Base-by-base conservation (phyloP, 2,329 filamentous ascomycete species). In the Mycogone perniciosa region DNA sequence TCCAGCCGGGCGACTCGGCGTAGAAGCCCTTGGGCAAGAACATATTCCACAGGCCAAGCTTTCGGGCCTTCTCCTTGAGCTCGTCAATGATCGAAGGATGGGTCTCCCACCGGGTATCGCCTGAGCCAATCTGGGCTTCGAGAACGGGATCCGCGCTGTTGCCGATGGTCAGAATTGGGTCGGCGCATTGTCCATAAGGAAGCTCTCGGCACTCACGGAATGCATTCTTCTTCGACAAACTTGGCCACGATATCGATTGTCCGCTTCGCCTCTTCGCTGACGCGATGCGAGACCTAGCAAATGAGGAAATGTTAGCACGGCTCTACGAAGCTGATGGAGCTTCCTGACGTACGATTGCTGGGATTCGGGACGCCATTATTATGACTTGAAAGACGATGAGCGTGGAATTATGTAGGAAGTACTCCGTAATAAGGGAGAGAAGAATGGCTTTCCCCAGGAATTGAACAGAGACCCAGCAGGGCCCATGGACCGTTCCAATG, bases 151-250 rank as follows among this genome's bases (percentile, higher is more conserved):
- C 92, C 67, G 89, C 88, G 54, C 81, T 85, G 57, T 34, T 9
- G 29, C 44, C 4, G 47, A 2, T 27, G 30, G 46, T 50, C 20
- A 20, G 20, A 20, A 20, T 3, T 20, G 20, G 20, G 20, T 20
- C 57, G 51, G 57, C 56, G 34, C 13, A 31, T 52, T n/a, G 27
- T 44, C 9, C 10, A 13, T 33, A 37, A 9, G 13, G 34, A 31
- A n/a, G 20, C 7, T 35, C 33, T 35, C 38, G 7, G n/a, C 7
- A 35, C 80, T 72, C 67, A 84, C 81, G 86, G 87, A 59, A 90
- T 85, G 68, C 88, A 99, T 76, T 96, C 91, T 71, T 96, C 91
- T 67, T 97, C 88, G 60, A 99, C 93, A 63, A 99, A 99, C 70
- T 90, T 89, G 75, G 92, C 89, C 59, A 99, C 88, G 57, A 89